Conservation (phyloP, 441 rosid species). For the Eutrema salsugineum region DNA sequence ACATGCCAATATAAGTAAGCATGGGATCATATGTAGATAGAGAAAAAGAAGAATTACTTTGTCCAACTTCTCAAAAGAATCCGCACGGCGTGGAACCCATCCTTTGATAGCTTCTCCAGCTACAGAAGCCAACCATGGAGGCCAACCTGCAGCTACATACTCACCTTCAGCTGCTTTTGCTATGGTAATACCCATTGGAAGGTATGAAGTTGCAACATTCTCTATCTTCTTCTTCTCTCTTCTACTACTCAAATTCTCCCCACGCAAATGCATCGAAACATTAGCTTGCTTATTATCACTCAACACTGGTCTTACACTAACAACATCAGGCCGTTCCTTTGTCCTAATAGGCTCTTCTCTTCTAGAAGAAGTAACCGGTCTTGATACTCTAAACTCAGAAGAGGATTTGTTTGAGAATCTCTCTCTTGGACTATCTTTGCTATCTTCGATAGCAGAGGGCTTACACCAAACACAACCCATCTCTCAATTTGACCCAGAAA, state of each 20-base stretch:
- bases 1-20: conserved; percentile 19
- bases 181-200: conserved; percentile 52
- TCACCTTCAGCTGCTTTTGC: conserved; percentile 82
- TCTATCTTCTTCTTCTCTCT: conserved; percentile 72
- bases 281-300: conserved; percentile 56
- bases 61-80: conserved; percentile 94
- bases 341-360: conserved; percentile 64
- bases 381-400: conserved; percentile 50
- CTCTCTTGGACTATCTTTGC: conserved; percentile 84
- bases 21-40: background rate
- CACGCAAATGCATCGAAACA: conserved; percentile 53
- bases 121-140: conserved; percentile 91
- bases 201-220: conserved; percentile 47
- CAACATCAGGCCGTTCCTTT: conserved; percentile 57
- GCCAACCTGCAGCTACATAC: conserved; percentile 97
- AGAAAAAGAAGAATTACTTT: conserved; percentile 52
- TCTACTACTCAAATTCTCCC: conserved; percentile 62
- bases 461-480: conserved; percentile 92
- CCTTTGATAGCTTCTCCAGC: conserved; percentile 97
- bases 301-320: conserved; percentile 58
- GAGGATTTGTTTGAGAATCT: conserved; percentile 57
- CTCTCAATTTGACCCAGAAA: conserved; percentile 19
- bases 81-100: conserved; percentile 95
- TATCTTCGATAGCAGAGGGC: conserved; percentile 83
- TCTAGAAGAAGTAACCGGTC: conserved; percentile 61